Evolutionary conservation across 257 asterid genomes (phyloP).

Genomic region (Mentha longifolia): DNA sequence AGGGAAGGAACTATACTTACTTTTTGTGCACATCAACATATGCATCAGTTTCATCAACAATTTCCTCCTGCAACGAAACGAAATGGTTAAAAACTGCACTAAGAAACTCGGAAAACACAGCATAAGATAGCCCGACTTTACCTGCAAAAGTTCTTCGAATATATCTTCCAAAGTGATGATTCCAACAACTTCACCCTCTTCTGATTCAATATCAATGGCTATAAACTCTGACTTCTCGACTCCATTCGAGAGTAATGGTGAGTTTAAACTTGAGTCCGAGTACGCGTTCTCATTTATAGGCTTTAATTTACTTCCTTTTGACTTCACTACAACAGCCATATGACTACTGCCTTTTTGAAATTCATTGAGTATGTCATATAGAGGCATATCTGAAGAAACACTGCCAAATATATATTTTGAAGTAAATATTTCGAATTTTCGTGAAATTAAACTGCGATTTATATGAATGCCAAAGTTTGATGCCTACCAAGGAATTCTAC

Average conservation of each 20-base stretch:
- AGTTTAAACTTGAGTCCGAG: constrained; percentile 44
- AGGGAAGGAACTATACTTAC: constrained; percentile 40
- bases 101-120: constrained; percentile 5
- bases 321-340: constrained; percentile 90
- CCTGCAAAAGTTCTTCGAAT: constrained; percentile 98
- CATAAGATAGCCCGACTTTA: constrained; percentile 20
- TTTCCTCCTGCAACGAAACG: constrained; percentile 70
- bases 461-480: constrained; percentile 17
- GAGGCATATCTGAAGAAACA: constrained; percentile 92
- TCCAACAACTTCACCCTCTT: constrained; percentile 86
- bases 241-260: constrained; percentile 55
- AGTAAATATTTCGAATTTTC: constrained; percentile 25
- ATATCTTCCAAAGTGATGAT: constrained; percentile 94
- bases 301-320: constrained; percentile 44
- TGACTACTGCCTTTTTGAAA: constrained; percentile 92
- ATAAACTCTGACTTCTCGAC: constrained; percentile 47
- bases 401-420: constrained; percentile 40
- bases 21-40: constrained; percentile 90
- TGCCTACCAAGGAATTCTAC: constrained; percentile 84
- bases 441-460: background rate
- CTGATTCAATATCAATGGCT: constrained; percentile 69
- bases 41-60: constrained; percentile 94
- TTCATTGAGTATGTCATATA: constrained; percentile 86
- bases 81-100: constrained; percentile 2
- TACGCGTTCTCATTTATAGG: constrained; percentile 41